These are phyloP conservation scores for Beauveria medogensis DNA, from an alignment of 2,329 filamentous ascomycete genomes.

Conservation along the genomic window DNA sequence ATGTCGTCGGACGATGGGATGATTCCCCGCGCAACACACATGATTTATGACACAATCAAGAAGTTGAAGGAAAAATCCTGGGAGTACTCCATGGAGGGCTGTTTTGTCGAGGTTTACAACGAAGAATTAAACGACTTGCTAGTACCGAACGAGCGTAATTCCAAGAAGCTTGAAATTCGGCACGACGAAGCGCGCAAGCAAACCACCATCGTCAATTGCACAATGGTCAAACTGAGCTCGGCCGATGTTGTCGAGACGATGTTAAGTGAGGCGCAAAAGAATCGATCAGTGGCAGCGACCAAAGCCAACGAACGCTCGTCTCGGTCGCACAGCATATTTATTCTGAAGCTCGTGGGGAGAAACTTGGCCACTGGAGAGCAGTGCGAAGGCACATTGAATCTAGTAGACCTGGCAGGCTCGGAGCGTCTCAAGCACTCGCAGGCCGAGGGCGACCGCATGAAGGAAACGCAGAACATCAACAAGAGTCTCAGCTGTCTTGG, in stretches of 20 bases:
- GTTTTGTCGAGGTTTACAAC: slow-evolving; percentile 97
- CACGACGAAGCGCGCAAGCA: slow-evolving; percentile 78
- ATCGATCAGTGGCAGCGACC: slow-evolving; percentile 90
- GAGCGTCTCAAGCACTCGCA: slow-evolving; percentile 84
- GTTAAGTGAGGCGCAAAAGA: slow-evolving; percentile 70
- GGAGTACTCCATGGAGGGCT: slow-evolving; percentile 89
- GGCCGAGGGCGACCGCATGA: slow-evolving; percentile 77
- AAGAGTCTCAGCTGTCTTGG: slow-evolving; percentile 85
- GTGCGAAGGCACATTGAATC: slow-evolving; percentile 87
- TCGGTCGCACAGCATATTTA: slow-evolving; percentile 92
- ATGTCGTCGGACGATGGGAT: slow-evolving; percentile 91
- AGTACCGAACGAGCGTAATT: slow-evolving; percentile 46
- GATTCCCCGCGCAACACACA: slow-evolving; percentile 86
- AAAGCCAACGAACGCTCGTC: slow-evolving; percentile 94
- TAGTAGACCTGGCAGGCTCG: slow-evolving; percentile 91
- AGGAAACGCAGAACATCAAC: slow-evolving; percentile 97
- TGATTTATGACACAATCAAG: slow-evolving; percentile 86
- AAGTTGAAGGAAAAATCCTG: slow-evolving; percentile 84
- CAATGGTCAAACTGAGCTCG: slow-evolving; percentile 67
- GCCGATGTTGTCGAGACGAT: slow-evolving; percentile 73
- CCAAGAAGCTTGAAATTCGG: slow-evolving; percentile 76
- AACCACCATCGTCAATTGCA: slow-evolving; percentile 74
- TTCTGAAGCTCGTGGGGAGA: slow-evolving; percentile 65
- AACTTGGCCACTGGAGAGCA: slow-evolving; percentile 73
- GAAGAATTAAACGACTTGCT: slow-evolving; percentile 92